Evolutionary conservation across 2,329 filamentous ascomycete species (phyloP).

Genomic region (Alternaria atra): DNA sequence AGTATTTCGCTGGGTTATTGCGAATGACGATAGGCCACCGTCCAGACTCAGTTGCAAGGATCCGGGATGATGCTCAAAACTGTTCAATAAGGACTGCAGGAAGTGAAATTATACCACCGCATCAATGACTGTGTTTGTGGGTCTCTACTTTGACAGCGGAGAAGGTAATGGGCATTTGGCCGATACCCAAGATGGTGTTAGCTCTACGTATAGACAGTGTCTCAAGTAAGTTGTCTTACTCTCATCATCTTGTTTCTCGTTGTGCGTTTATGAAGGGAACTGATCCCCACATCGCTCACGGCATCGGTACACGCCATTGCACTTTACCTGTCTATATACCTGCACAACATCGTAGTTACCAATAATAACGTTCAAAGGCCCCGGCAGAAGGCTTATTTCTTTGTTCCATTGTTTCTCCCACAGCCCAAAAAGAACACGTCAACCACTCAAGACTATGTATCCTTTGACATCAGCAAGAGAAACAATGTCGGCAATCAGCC

Average conservation of each 20-base stretch:
- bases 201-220: neutral
- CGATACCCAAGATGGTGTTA: neutral
- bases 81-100: neutral
- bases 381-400: neutral
- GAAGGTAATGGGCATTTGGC: neutral
- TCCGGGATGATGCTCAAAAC: neutral
- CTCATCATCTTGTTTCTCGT: neutral
- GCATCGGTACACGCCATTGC: neutral
- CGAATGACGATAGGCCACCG: neutral
- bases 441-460: neutral
- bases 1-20: conserved; percentile 14
- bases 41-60: neutral
- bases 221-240: conserved; percentile 1
- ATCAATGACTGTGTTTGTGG: neutral
- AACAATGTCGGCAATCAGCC: neutral
- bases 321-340: neutral
- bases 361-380: neutral
- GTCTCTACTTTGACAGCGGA: neutral
- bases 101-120: neutral
- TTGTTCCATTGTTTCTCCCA: neutral
- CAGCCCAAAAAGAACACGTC: neutral
- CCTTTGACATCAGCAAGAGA: neutral
- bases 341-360: neutral
- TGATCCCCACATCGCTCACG: neutral
- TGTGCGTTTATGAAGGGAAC: neutral